These are phyloP conservation scores for Aspergillus candidus DNA, from an alignment of 2,329 filamentous ascomycete genomes.

Conservation along the genomic window DNA sequence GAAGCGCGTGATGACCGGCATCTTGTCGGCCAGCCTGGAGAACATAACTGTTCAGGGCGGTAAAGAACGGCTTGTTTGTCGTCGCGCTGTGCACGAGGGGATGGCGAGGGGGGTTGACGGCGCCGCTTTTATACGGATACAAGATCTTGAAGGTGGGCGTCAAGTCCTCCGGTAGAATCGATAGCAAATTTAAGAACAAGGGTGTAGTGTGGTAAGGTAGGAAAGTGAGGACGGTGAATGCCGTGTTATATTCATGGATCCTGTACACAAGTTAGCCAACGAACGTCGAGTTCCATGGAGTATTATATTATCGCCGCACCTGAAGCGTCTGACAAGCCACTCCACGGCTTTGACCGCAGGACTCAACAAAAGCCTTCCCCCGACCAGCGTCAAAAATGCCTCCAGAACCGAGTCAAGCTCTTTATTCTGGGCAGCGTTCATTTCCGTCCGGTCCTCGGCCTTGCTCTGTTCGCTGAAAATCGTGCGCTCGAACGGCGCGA, in stretches of 20 bases:
- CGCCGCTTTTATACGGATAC: constrained; percentile 73
- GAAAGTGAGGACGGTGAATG: constrained; percentile 72
- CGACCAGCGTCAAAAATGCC: constrained; percentile 73
- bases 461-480: constrained; percentile 95
- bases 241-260: constrained; percentile 85
- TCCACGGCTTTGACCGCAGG: constrained; percentile 88
- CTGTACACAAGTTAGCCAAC: constrained; percentile 42
- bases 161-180: constrained; percentile 70
- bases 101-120: constrained; percentile 70
- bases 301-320: constrained; percentile 47
- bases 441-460: constrained; percentile 75
- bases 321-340: constrained; percentile 88
- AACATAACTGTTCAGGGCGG: constrained; percentile 70
- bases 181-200: constrained; percentile 77
- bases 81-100: constrained; percentile 78
- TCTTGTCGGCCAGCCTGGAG: constrained; percentile 65
- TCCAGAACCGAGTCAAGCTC: constrained; percentile 73
- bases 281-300: background rate
- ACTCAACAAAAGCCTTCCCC: constrained; percentile 70
- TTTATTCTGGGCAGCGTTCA: constrained; percentile 74
- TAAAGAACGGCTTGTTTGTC: constrained; percentile 69
- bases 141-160: constrained; percentile 76
- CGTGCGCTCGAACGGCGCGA: constrained; percentile 64
- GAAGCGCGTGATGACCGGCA: constrained; percentile 68
- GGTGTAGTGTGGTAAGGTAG: constrained; percentile 85